These are phyloP conservation scores for Penicillium sp. DNA, from an alignment of 2,329 filamentous ascomycete genomes.

Conservation along the genomic window DNA sequence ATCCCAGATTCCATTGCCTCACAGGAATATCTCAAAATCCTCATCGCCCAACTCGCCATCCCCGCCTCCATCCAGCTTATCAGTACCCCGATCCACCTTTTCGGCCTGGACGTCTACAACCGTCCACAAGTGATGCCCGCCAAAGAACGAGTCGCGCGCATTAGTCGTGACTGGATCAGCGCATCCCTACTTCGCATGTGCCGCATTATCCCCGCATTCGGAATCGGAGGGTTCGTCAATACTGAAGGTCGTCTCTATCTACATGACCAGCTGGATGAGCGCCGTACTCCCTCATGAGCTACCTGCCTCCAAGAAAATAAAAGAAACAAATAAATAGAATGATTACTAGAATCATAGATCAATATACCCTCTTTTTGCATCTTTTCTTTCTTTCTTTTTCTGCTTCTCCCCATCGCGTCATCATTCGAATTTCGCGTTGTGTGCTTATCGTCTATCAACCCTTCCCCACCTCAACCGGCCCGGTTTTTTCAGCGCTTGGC, in stretches of 20 bases:
- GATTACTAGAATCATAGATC: slow-evolving; percentile 17
- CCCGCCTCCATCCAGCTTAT: slow-evolving; percentile 77
- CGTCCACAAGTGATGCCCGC: slow-evolving; percentile 54
- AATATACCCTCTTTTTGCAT: slow-evolving; percentile 28
- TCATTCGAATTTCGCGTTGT: slow-evolving; percentile 5
- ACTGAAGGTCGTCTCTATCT: slow-evolving; percentile 43
- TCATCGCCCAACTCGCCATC: slow-evolving; percentile 77
- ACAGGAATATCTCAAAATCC: slow-evolving; percentile 83
- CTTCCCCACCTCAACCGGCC: slow-evolving; percentile 18
- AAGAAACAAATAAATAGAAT: slow-evolving; percentile 2
- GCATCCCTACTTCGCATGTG: slow-evolving; percentile 76
- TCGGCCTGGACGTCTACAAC: slow-evolving; percentile 86
- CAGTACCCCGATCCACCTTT: slow-evolving; percentile 79
- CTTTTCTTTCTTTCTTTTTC: slow-evolving; percentile 4
- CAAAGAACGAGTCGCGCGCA: slow-evolving; percentile 62
- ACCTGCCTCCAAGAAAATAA: slow-evolving; percentile 1
- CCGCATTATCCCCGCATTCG: slow-evolving; percentile 85
- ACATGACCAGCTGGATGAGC: slow-evolving; percentile 32
- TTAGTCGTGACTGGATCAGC: slow-evolving; percentile 74
- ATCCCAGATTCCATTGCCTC: slow-evolving; percentile 71
- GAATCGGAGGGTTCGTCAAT: slow-evolving; percentile 84
- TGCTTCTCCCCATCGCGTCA: not conserved
- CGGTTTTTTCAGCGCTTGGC: slow-evolving; percentile 22
- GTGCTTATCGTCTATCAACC: slow-evolving; percentile 16
- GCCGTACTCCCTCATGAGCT: slow-evolving; percentile 16